Evolutionary conservation across 2,329 filamentous ascomycete species (phyloP).

Genomic region (Aaosphaeria arxii): DNA sequence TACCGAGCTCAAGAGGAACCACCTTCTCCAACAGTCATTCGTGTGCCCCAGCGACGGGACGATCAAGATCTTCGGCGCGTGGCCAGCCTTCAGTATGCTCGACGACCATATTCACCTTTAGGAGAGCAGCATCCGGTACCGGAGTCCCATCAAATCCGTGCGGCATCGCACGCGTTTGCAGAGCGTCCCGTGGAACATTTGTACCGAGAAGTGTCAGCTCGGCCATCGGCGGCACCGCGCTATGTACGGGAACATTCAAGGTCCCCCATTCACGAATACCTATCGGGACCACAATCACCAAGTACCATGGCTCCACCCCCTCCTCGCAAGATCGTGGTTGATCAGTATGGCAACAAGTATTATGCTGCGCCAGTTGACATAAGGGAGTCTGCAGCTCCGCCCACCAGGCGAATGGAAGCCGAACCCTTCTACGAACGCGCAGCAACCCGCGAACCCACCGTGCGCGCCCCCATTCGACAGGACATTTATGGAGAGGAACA

Average conservation of each 20-base stretch:
- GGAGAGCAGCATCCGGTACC: constrained; percentile 38
- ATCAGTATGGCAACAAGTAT: constrained; percentile 81
- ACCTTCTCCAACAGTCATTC: constrained; percentile 37
- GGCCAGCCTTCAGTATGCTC: constrained; percentile 47
- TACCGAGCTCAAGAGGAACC: constrained; percentile 45
- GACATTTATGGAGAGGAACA: constrained; percentile 46
- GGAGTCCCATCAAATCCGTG: constrained; percentile 35
- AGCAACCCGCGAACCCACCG: constrained; percentile 51
- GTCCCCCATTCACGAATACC: constrained; percentile 39
- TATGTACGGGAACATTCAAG: constrained; percentile 43
- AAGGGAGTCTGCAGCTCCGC: constrained; percentile 55
- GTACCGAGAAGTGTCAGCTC: constrained; percentile 38
- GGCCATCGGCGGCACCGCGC: constrained; percentile 32
- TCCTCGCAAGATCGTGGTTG: constrained; percentile 69
- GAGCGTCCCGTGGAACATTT: constrained; percentile 36
- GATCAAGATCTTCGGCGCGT: constrained; percentile 48
- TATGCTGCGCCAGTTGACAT: constrained; percentile 52
- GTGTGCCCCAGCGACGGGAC: constrained; percentile 40
- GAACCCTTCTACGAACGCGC: constrained; percentile 66
- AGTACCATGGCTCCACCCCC: constrained; percentile 46
- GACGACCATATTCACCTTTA: constrained; percentile 41
- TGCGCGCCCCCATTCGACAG: constrained; percentile 47
- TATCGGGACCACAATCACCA: constrained; percentile 36
- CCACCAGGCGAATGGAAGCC: constrained; percentile 47
- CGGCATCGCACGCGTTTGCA: constrained; percentile 42